These are phyloP conservation scores for Escovopsis sp. DNA, from an alignment of 2,329 filamentous ascomycete genomes.

Conservation along the genomic window DNA sequence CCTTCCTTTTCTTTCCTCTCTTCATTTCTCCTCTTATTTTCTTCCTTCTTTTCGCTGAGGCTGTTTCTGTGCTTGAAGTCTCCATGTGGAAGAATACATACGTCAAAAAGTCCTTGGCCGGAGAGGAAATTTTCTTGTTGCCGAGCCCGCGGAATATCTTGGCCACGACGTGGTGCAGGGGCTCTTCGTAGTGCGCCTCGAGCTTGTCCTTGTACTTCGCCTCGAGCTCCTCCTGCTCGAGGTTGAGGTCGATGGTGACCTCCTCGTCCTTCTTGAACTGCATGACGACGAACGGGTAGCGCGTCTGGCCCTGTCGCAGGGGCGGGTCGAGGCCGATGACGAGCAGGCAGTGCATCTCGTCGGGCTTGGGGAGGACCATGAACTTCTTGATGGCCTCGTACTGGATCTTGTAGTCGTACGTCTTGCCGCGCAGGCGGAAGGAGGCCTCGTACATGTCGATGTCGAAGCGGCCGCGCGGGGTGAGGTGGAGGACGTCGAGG, in stretches of 20 bases:
- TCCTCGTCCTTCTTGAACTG: slow-evolving; percentile 97
- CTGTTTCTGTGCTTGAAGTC: not conserved
- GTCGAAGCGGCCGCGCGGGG: slow-evolving; percentile 95
- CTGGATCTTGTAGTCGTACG: slow-evolving; percentile 99
- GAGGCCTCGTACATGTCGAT: slow-evolving; percentile 99
- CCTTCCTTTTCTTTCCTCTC: no score
- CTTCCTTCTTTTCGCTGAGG: no score
- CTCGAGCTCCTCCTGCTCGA: slow-evolving; percentile 77
- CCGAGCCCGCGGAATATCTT: slow-evolving; percentile 91
- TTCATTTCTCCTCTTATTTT: no score
- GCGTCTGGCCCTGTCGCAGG: slow-evolving; percentile 87
- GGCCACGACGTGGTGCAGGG: slow-evolving; percentile 82
- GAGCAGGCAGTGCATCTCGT: slow-evolving; percentile 90
- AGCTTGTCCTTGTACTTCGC: slow-evolving; percentile 81
- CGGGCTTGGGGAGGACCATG: slow-evolving; percentile 96
- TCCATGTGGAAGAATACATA: slow-evolving; percentile 18
- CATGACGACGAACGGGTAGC: slow-evolving; percentile 98
- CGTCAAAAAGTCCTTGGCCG: slow-evolving; percentile 85
- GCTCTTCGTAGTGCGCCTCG: slow-evolving; percentile 79
- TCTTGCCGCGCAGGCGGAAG: slow-evolving; percentile 93
- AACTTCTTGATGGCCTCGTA: slow-evolving; percentile 98
- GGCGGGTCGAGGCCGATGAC: slow-evolving; percentile 90
- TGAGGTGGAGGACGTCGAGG: slow-evolving; percentile 90
- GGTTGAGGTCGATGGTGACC: slow-evolving; percentile 89
- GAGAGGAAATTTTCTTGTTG: slow-evolving; percentile 87